Evolutionary conservation across 75 land plant species (phyloP), one percentile per base, ranked within the genome.

Genomic region (Sequoia sempervirens): DNA sequence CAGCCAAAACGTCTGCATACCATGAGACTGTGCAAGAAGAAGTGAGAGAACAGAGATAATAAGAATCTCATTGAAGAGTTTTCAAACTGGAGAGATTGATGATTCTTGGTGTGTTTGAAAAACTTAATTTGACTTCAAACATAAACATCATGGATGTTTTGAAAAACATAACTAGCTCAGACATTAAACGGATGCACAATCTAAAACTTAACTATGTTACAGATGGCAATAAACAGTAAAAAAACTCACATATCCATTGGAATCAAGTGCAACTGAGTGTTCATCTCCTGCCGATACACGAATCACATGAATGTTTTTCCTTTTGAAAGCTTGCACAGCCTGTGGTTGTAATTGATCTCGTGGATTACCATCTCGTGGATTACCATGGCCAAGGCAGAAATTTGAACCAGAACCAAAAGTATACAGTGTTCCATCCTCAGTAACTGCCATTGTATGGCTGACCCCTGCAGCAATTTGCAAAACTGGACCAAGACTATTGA

Each of bases 361-460:
- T 40, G 92, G 94, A 76, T 95, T 96, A n/a, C 93, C 96, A 89
- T 89, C 83, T 40, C 89, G 93, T 40, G 92, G 94, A 76, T 95
- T 96, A n/a, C 93, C 96, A 85, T 96, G 98, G n/a, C 98, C 99
- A 80, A 97, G 96, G 80, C 98, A 96, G 64, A 89, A 94, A 83
- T 94, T 94, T 69, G 93, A 64, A 58, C 94, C 93, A 52, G 93
- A 97, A 28, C 99, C 99, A 88, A 93, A 97, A 14, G 99, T 89
- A 84, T 89, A 88, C 32, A 95, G 84, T 26, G 89, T 81, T 20
- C 99, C 99, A 88, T 91, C 88, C 64, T 86, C 82, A 12, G 91
- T 89, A 15, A 97, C 93, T 41, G 96, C 93, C 20, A 97, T 83
- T 7, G 92, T 87, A 83, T 95, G 92, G 83, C 91, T 86, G 75